Evolutionary conservation across 2,329 filamentous ascomycete genomes (phyloP).

Genomic region (Exophiala sp.): DNA sequence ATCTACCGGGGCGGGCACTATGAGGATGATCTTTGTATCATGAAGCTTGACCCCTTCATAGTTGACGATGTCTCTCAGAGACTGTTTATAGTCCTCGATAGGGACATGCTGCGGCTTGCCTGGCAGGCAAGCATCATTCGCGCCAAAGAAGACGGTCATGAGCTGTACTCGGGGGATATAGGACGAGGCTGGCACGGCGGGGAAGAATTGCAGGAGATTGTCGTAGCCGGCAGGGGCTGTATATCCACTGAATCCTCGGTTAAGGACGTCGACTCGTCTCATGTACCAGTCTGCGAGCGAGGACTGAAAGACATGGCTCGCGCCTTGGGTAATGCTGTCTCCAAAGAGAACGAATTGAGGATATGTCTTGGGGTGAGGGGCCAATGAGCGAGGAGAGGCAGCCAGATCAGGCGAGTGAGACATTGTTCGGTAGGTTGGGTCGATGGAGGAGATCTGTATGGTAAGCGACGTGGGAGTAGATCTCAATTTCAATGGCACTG

Average conservation of each 20-base stretch:
- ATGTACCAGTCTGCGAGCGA: conserved; percentile 46
- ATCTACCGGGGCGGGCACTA: conserved; percentile 71
- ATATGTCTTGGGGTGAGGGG: conserved; percentile 46
- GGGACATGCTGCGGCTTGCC: conserved; percentile 69
- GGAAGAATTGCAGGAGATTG: conserved; percentile 21
- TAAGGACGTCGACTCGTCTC: conserved; percentile 76
- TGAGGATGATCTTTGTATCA: conserved; percentile 68
- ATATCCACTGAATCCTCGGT: conserved; percentile 60
- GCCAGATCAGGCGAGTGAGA: conserved; percentile 15
- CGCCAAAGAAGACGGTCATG: conserved; percentile 70
- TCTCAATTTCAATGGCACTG: background rate
- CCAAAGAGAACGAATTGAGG: conserved; percentile 79
- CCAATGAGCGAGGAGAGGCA: conserved; percentile 24
- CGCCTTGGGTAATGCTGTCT: conserved; percentile 76
- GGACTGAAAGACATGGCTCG: conserved; percentile 41
- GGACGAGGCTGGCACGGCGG: conserved; percentile 4
- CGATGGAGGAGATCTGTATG: background rate
- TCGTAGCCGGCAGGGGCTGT: conserved; percentile 41
- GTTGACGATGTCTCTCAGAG: conserved; percentile 64
- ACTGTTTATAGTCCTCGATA: conserved; percentile 66
- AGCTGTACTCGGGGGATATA: conserved; percentile 13
- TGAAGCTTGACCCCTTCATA: conserved; percentile 67
- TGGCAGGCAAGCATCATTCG: conserved; percentile 77
- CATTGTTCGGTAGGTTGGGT: conserved; percentile 6
- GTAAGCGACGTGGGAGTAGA: background rate